Evolutionary conservation across 345 rosid species (phyloP), one percentile per base, ranked within the genome.

Genomic region (Carallia brachiata): DNA sequence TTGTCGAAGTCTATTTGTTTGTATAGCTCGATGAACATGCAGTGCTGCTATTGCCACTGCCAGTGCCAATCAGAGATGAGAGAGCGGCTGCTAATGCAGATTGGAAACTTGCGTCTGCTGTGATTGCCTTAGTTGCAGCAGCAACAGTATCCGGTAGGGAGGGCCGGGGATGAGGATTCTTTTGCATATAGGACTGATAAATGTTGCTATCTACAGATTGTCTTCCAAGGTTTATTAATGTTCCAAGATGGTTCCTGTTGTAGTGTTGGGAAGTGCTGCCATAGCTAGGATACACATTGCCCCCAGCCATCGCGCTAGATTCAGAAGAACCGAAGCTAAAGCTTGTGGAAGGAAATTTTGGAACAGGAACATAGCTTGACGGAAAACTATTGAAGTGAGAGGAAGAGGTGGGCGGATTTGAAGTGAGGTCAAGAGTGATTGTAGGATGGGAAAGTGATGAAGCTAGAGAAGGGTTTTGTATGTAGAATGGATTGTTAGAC

Each of bases 391-490:
- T 79, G 70, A 68, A 84, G 52, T 70, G 80, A 19, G 85, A 71
- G 0, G 90, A 62, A 1, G 83, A 56, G 5, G 82, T 69, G 8
- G 82, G 68, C 3, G 82, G 77, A 59, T 34, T 54, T 27, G 90
- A 73, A 63, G 96, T 87, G 73, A 93, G 96, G 77, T 94, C 98
- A 36, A 94, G 88, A 59, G 95, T 94, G 77, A 94, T 81, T 37
- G 95, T 89, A 7, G 94, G 92, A 69, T 84, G 88, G 5, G 92
- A 70, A 68, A 79, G 77, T 58, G 78, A 62, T 50, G 86, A 73
- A 19, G 90, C 76, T 73, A 88, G 73, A 48, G 87, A 78, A 52
- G 83, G 62, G 80, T 78, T 78, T 30, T 86, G 88, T 6, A 83
- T 39, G 80, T 72, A 84, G 74, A 83, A 79, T 34, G 80, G 82